These are phyloP conservation scores for Flaveria brownii DNA, from an alignment of 129 eudicot genomes.

Conservation along the genomic window DNA sequence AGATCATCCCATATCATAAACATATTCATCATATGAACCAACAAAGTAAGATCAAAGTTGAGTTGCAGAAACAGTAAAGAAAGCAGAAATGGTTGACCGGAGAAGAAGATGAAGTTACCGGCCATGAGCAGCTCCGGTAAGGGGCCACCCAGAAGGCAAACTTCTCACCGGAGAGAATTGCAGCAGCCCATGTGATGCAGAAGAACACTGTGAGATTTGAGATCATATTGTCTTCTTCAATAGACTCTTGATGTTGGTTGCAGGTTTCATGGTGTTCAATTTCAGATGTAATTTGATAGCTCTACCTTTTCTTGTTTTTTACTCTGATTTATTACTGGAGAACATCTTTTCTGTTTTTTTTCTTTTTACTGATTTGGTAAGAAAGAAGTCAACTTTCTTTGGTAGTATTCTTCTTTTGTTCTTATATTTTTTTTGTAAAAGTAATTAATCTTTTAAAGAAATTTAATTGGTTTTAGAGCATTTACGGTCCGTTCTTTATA, in stretches of 20 bases:
- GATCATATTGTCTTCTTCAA: conserved; percentile 29
- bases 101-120: conserved; percentile 38
- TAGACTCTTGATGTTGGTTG: not conserved
- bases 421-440: too few relatives aligned
- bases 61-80: not conserved
- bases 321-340: not conserved
- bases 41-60: conserved; percentile 7
- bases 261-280: conserved; percentile 15
- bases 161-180: conserved; percentile 80
- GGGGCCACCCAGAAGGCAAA: conserved; percentile 76
- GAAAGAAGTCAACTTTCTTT: not conserved
- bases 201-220: conserved; percentile 64
- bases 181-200: conserved; percentile 65
- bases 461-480: too few relatives aligned
- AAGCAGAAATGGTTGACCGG: conserved; percentile 14
- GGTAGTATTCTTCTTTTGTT: not conserved
- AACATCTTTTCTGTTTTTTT: not conserved
- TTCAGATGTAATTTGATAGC: not conserved
- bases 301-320: not conserved
- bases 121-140: conserved; percentile 74
- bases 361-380: not conserved
- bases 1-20: not conserved
- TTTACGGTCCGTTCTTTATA: too few relatives aligned
- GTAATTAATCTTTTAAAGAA: too few relatives aligned
- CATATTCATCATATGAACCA: not conserved